Conservation (phyloP, 1,139 yeast species). For the Lodderomyces elongisporus region DNA sequence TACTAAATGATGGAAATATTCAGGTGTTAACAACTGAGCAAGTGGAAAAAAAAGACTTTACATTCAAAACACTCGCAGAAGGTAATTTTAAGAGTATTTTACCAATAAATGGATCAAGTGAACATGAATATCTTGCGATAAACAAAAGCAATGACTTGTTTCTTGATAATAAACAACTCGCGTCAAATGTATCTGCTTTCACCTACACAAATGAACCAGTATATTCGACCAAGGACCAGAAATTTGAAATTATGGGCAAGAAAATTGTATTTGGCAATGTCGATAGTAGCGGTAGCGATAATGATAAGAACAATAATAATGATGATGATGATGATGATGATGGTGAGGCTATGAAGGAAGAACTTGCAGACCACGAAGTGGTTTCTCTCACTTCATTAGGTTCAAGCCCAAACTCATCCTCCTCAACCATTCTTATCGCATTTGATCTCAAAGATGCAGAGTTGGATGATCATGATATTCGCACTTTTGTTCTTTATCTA, state of each 20-base stretch:
- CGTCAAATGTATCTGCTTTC: slow-evolving; percentile 11
- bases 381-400: not conserved
- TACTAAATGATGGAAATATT: slow-evolving; percentile 14
- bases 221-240: slow-evolving; percentile 5
- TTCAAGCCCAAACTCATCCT: too few species aligned
- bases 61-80: slow-evolving; percentile 3
- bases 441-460: slow-evolving; percentile 13
- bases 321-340: not conserved
- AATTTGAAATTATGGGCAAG: slow-evolving; percentile 5
- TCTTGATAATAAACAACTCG: too few species aligned
- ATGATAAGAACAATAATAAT: not conserved
- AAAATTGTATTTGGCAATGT: slow-evolving; percentile 1
- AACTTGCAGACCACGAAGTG: not conserved
- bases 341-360: not conserved
- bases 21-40: slow-evolving; percentile 7
- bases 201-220: slow-evolving; percentile 13
- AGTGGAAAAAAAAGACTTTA: slow-evolving; percentile 7
- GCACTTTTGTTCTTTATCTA: slow-evolving; percentile 7
- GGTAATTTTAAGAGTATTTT: slow-evolving; percentile 5
- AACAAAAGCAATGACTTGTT: slow-evolving; percentile 3
- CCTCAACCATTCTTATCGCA: slow-evolving; percentile 7
- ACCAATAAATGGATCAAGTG: slow-evolving; percentile 5
- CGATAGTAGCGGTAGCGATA: not conserved
- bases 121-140: slow-evolving; percentile 6
- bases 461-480: slow-evolving; percentile 19